Conservation (phyloP, 345 rosid species). For the Salix exigua region DNA sequence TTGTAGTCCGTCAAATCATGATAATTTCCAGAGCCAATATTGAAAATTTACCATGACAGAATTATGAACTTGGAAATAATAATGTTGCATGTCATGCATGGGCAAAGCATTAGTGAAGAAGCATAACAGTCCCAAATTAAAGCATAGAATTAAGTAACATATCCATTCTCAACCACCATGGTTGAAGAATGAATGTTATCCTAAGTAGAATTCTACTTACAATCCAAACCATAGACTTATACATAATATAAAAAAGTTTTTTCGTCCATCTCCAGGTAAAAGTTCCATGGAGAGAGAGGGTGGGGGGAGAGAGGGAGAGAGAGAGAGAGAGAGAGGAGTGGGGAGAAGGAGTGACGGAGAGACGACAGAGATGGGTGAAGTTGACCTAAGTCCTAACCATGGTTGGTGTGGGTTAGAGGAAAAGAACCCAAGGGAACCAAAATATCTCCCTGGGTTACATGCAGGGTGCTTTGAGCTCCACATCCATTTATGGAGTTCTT, state of each 20-base stretch:
- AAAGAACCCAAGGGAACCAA: constrained; percentile 76
- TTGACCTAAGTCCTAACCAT: constrained; percentile 89
- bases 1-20: not conserved
- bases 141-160: constrained; percentile 31
- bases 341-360: not conserved
- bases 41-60: not conserved
- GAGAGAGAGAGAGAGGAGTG: constrained; percentile 2
- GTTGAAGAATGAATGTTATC: constrained; percentile 30
- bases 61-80: not conserved
- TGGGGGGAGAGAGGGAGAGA: not conserved
- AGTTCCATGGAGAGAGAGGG: constrained; percentile 9
- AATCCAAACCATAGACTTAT: constrained; percentile 41
- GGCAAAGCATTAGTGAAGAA: constrained; percentile 24
- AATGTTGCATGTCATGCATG: constrained; percentile 8
- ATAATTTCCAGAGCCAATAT: not conserved
- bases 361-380: constrained; percentile 17
- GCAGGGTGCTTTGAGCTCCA: constrained; percentile 72
- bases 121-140: constrained; percentile 33
- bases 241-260: constrained; percentile 25
- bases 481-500: constrained; percentile 61
- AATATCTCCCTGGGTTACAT: constrained; percentile 79
- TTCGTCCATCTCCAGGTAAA: constrained; percentile 25
- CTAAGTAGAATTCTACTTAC: constrained; percentile 30
- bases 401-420: constrained; percentile 58
- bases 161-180: constrained; percentile 36